phyloP scores from a whole-genome alignment of 2,329 filamentous ascomycete genomes.

The Escovopsis sp. region DNA sequence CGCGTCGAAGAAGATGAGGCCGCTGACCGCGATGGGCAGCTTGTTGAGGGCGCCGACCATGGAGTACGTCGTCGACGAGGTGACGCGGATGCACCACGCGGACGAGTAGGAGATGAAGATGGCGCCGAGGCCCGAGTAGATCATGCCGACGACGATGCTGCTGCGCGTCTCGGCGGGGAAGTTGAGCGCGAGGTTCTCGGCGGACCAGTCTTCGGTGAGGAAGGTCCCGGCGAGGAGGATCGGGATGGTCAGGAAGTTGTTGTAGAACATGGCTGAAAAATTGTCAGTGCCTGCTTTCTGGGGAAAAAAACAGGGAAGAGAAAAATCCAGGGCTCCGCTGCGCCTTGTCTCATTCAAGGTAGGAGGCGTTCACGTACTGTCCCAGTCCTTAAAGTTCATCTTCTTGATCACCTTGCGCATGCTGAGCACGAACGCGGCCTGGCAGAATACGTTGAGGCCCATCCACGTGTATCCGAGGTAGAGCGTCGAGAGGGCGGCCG shows the following conservation, averaged over 20 bases:
- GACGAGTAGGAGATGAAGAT: constrained; percentile 99
- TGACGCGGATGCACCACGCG: constrained; percentile 95
- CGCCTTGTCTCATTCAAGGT: too few relatives aligned
- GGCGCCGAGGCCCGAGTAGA: constrained; percentile 81
- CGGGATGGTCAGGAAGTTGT: constrained; percentile 93
- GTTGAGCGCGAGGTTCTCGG: constrained; percentile 67
- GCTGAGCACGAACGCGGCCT: constrained; percentile 71
- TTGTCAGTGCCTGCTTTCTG: too few relatives aligned
- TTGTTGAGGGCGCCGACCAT: constrained; percentile 99
- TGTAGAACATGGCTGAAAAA: constrained; percentile 92
- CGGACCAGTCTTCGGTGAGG: constrained; percentile 82
- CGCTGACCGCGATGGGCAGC: constrained; percentile 83
- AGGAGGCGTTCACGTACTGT: too few relatives aligned
- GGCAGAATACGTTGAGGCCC: constrained; percentile 91
- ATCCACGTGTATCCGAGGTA: constrained; percentile 97
- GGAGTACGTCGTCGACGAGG: constrained; percentile 92
- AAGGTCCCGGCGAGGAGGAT: constrained; percentile 73
- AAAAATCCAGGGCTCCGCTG: too few relatives aligned
- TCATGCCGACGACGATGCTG: constrained; percentile 69
- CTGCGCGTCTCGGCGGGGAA: constrained; percentile 75
- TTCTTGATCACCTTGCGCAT: constrained; percentile 99
- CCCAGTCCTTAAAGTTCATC: constrained; percentile 99
- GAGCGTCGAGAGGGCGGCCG: constrained; percentile 68
- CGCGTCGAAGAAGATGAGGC: constrained; percentile 87
- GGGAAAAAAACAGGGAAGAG: too few relatives aligned